These are phyloP conservation scores for Vanilla planifolia DNA, from an alignment of 106 monocot genomes.

Conservation along the genomic window DNA sequence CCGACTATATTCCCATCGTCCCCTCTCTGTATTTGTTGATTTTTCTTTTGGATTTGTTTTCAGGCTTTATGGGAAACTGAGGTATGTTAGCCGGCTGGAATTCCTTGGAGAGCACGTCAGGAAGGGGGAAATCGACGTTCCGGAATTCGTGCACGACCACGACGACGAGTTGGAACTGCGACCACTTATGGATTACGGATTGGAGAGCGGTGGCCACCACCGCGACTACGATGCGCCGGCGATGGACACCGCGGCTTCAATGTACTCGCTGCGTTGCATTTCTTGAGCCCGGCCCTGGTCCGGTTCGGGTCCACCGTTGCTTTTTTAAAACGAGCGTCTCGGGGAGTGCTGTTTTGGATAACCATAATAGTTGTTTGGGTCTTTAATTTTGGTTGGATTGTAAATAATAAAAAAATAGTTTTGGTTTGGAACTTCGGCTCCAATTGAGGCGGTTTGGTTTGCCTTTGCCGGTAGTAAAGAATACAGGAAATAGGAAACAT, in stretches of 20 bases:
- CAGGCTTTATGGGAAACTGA: conserved; percentile 78
- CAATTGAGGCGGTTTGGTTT: no score
- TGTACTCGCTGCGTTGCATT: conserved; percentile 70
- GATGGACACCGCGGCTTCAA: conserved; percentile 68
- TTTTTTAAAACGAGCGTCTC: no score
- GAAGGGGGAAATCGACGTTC: conserved; percentile 52
- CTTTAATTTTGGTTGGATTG: no score
- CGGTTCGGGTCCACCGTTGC: not conserved
- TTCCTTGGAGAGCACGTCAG: conserved; percentile 65
- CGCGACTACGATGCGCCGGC: conserved; percentile 45
- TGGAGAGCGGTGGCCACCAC: conserved; percentile 46
- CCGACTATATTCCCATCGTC: not conserved
- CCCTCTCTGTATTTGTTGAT: not conserved
- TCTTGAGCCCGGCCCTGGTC: conserved; percentile 13
- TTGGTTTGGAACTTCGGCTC: no score
- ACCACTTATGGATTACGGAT: conserved; percentile 84
- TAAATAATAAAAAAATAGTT: no score
- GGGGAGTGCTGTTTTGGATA: no score
- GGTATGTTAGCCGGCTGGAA: conserved; percentile 73
- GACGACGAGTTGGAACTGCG: conserved; percentile 76
- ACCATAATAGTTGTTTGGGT: no score
- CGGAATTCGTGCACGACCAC: conserved; percentile 77
- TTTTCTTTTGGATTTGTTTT: not conserved
- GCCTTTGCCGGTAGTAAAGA: no score
- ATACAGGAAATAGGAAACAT: no score